Conservation (phyloP, 495 filamentous ascomycete species). For the Astrothelium subdiscretum region DNA sequence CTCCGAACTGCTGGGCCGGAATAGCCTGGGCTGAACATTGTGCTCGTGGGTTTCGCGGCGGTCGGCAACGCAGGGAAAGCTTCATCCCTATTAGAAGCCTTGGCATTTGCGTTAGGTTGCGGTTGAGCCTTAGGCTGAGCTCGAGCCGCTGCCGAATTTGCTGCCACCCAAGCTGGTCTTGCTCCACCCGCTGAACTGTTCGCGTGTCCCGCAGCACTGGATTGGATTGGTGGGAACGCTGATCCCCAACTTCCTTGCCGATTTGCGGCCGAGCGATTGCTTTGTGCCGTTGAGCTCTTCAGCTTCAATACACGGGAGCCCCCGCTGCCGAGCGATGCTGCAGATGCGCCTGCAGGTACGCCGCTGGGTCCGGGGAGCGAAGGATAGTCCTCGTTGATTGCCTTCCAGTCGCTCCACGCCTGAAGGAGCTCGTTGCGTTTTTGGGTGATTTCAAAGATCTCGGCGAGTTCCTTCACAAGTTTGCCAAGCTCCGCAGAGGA, state of each 20-base stretch:
- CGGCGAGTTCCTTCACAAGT: slow-evolving; percentile 81
- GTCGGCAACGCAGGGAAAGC: slow-evolving; percentile 75
- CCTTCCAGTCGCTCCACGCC: slow-evolving; percentile 89
- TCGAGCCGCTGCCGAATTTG: slow-evolving; percentile 23
- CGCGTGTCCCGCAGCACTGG: slow-evolving; percentile 22
- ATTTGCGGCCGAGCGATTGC: slow-evolving; percentile 47
- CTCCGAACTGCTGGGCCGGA: slow-evolving; percentile 61
- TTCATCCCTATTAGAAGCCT: slow-evolving; percentile 33
- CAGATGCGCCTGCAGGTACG: slow-evolving; percentile 36
- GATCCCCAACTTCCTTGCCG: slow-evolving; percentile 39
- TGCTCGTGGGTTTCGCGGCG: slow-evolving; percentile 64
- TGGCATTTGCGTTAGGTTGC: neutral
- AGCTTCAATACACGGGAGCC: slow-evolving; percentile 55
- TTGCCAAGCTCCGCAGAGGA: slow-evolving; percentile 70
- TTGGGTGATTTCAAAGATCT: slow-evolving; percentile 72
- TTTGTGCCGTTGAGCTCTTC: slow-evolving; percentile 68
- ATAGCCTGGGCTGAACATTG: slow-evolving; percentile 61
- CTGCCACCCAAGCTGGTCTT: slow-evolving; percentile 41
- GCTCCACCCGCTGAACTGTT: slow-evolving; percentile 29
- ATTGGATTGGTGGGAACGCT: slow-evolving; percentile 25
- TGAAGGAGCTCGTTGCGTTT: slow-evolving; percentile 63
- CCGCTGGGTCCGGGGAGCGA: slow-evolving; percentile 65
- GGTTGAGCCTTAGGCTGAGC: slow-evolving; percentile 15
- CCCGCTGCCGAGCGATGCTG: slow-evolving; percentile 39
- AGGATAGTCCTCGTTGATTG: slow-evolving; percentile 93